Evolutionary conservation across 805 yeast genomes (phyloP).

Genomic region (Saturnispora serradocipensis): DNA sequence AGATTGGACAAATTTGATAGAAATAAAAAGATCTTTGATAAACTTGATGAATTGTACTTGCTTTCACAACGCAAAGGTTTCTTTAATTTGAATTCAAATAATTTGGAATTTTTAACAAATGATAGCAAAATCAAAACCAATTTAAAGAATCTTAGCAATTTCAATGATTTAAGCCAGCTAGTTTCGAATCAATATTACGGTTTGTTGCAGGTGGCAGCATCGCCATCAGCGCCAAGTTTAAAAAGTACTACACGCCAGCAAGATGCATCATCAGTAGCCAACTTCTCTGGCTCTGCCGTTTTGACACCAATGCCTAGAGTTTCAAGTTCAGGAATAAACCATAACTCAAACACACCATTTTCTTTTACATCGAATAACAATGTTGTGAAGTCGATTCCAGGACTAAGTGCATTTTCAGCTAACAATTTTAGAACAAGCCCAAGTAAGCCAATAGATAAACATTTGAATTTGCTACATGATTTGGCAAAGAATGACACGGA

Average conservation of each 20-base stretch:
- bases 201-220: background rate
- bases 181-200: constrained; percentile 20
- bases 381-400: constrained; percentile 13
- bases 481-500: constrained; percentile 28
- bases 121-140: constrained; percentile 16
- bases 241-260: background rate
- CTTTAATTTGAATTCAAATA: constrained; percentile 22
- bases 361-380: constrained; percentile 13
- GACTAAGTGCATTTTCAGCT: constrained; percentile 11
- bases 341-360: constrained; percentile 6
- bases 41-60: constrained; percentile 24
- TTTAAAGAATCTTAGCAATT: constrained; percentile 22
- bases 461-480: constrained; percentile 19
- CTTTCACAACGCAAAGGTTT: constrained; percentile 28
- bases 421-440: constrained; percentile 1
- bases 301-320: constrained; percentile 8
- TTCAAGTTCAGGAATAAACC: background rate
- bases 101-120: constrained; percentile 25
- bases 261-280: background rate
- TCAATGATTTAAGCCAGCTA: constrained; percentile 20
- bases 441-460: constrained; percentile 22
- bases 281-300: background rate
- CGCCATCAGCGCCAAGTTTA: background rate
- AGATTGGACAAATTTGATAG: constrained; percentile 24
- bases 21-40: constrained; percentile 21